Base-by-base conservation (phyloP, 1,284 basidiomycete species). In the Phellopilus nigrolimitatus region DNA sequence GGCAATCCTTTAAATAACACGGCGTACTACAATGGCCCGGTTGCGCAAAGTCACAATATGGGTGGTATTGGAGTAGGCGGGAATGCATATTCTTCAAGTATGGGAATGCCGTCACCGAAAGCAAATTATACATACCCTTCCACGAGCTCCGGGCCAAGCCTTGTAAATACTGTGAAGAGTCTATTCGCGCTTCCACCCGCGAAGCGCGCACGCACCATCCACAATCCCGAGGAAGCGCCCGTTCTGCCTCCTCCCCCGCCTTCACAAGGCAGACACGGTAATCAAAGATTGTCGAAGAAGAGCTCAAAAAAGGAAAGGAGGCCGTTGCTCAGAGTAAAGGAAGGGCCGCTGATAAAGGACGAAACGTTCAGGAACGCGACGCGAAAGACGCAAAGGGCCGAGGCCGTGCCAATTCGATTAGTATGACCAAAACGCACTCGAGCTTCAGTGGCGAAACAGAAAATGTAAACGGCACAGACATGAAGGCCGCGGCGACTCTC, bases 401-500 rank as follows among this genome's bases (percentile, higher is more conserved):
- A 44, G 34, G 27, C 8, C 37, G 49, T 33, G 49, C 49, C 10
- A 40, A 43, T 15, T 51, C 49, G 25, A 39, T 45, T 25, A 47
- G 48, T 27, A 49, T 47, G 17, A 34, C 43, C 3, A 47, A 41
- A 13, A 50, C 53, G 19, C 49, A 37, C n/a, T 55, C 54, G 27
- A 48, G 44, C 37, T 38, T 48, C 15, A 43, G 54, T 7, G 49
- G 33, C 2, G 54, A 51, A 13, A 40, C 53, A 6, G 53, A 49
- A 21, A 44, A 47, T 36, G 56, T 53, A 51, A 60, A 61, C 37
- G 84, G 84, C 56, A 74, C 82, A 49, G 85, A 89, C 64, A 83
- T 88, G 75, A 84, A 87, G 64, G 87, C 87, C 27, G 87, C 88
- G 4, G 83, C 82, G 19, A 86, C 87, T 6, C 69, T 90, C 55